phyloP scores from a whole-genome alignment of 495 filamentous ascomycete genomes.

The Hypoxylon lenormandii region DNA sequence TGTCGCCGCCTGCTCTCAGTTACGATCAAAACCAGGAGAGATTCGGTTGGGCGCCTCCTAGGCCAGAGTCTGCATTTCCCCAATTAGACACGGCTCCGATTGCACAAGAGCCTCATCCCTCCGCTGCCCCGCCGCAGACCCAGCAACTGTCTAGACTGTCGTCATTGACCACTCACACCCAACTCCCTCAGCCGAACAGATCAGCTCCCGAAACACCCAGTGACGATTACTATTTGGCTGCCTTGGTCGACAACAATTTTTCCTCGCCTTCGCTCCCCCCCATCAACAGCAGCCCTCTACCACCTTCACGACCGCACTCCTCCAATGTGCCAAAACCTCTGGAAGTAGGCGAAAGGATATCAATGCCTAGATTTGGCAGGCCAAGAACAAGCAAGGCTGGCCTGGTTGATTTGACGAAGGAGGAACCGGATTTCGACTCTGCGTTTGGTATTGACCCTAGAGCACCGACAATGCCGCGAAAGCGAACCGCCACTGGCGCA shows the following conservation, averaged over 20 bases:
- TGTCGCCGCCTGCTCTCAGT: neutral
- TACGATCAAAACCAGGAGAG: constrained; percentile 9
- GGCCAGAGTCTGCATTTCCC: constrained; percentile 3
- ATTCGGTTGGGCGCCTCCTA: neutral
- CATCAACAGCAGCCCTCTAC: constrained; percentile 38
- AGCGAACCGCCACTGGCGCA: constrained; percentile 23
- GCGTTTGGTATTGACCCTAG: constrained; percentile 32
- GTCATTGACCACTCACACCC: constrained; percentile 8
- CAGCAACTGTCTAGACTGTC: constrained; percentile 11
- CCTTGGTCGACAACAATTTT: constrained; percentile 50
- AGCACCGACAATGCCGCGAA: constrained; percentile 44
- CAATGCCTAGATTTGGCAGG: constrained; percentile 9
- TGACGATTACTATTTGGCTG: constrained; percentile 50
- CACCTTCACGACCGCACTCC: constrained; percentile 31
- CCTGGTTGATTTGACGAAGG: constrained; percentile 41
- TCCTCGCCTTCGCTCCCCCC: constrained; percentile 55
- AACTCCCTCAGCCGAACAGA: constrained; percentile 27
- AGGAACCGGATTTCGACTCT: constrained; percentile 34
- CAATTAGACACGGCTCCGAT: neutral
- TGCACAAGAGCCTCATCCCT: constrained; percentile 6
- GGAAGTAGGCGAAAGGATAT: constrained; percentile 37
- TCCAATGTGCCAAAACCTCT: constrained; percentile 30
- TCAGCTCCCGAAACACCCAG: constrained; percentile 15
- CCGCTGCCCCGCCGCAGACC: constrained; percentile 6
- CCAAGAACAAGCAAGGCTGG: constrained; percentile 28